Evolutionary conservation across 768 basidiomycete species (phyloP).

Genomic region (Lentinula sp.): DNA sequence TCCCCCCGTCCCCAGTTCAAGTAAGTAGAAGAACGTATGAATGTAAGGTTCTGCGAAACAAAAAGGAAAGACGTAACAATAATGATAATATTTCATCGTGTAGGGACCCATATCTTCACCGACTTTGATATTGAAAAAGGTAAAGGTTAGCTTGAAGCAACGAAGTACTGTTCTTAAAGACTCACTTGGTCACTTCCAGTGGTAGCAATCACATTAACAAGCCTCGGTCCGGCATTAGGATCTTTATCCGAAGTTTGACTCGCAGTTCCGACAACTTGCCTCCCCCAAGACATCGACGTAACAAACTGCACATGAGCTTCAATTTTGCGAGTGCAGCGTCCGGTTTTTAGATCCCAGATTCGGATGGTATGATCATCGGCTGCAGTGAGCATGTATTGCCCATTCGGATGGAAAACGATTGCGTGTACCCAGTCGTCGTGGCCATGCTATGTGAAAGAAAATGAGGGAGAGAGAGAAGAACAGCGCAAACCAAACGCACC

Average conservation of each 20-base stretch:
- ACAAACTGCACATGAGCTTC: conserved; percentile 61
- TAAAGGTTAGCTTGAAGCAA: not conserved
- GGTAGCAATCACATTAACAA: conserved; percentile 17
- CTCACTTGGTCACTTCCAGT: conserved; percentile 14
- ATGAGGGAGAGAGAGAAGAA: conserved; percentile 3
- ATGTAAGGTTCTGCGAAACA: not conserved
- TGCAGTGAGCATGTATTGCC: conserved; percentile 63
- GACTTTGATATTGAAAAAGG: not conserved
- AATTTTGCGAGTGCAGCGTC: conserved; percentile 61
- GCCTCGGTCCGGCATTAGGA: conserved; percentile 5
- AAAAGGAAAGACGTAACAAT: not conserved
- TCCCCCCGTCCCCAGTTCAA: too few species aligned
- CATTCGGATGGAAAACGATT: conserved; percentile 68
- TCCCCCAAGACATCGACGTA: conserved; percentile 53
- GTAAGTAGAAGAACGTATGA: not conserved
- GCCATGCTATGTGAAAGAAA: conserved; percentile 21
- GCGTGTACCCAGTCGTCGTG: conserved; percentile 73
- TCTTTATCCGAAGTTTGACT: conserved; percentile 7
- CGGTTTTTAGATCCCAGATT: conserved; percentile 65
- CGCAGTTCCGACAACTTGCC: conserved; percentile 22
- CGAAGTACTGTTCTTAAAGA: not conserved
- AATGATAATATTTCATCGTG: conserved; percentile 7
- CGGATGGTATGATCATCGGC: conserved; percentile 71
- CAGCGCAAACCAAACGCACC: conserved; percentile 23
- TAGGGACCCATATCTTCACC: conserved; percentile 13